Percentiles rank a stretch among this genome's conserved stretches.
These are phyloP conservation scores for Citrus hindsii DNA, from an alignment of 345 rosid genomes.

Conservation along the genomic window DNA sequence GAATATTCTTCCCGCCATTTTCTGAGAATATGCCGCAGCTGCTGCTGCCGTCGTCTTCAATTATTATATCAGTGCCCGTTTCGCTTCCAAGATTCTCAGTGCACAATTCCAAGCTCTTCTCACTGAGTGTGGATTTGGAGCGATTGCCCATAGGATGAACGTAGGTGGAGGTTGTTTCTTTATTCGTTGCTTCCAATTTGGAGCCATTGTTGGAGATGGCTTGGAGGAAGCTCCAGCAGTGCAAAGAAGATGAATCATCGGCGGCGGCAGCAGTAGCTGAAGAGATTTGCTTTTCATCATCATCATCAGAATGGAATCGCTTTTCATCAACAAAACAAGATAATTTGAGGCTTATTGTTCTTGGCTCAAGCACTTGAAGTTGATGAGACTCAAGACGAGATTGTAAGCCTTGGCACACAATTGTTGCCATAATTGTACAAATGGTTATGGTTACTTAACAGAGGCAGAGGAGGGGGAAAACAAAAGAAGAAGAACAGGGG, in stretches of 20 bases:
- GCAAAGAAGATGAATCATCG: slow-evolving; percentile 21
- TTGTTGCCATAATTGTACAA: slow-evolving; percentile 49
- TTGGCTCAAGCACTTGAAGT: slow-evolving; percentile 41
- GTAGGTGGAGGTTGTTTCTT: slow-evolving; percentile 20
- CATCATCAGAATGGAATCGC: slow-evolving; percentile 3
- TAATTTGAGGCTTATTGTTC: slow-evolving; percentile 51
- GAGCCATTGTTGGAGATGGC: slow-evolving; percentile 25
- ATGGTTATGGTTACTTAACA: background rate
- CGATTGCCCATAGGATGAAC: slow-evolving; percentile 42
- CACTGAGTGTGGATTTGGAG: slow-evolving; percentile 51
- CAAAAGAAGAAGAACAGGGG: slow-evolving; percentile 14
- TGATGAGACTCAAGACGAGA: slow-evolving; percentile 50
- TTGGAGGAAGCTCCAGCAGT: slow-evolving; percentile 57
- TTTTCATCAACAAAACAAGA: slow-evolving; percentile 20
- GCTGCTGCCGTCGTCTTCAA: slow-evolving; percentile 10
- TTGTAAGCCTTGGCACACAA: slow-evolving; percentile 58
- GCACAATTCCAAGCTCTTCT: slow-evolving; percentile 74
- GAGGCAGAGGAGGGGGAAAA: background rate
- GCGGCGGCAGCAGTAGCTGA: background rate
- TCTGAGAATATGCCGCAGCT: slow-evolving; percentile 13
- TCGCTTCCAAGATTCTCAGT: slow-evolving; percentile 86
- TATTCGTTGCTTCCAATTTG: slow-evolving; percentile 15
- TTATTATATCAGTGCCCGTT: slow-evolving; percentile 56
- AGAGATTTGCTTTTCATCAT: slow-evolving; percentile 1
- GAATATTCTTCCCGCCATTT: background rate